Percentiles rank a stretch among this genome's conserved stretches.
These are phyloP conservation scores for Rosa persica DNA, from an alignment of 306 rosid species.

Conservation along the genomic window DNA sequence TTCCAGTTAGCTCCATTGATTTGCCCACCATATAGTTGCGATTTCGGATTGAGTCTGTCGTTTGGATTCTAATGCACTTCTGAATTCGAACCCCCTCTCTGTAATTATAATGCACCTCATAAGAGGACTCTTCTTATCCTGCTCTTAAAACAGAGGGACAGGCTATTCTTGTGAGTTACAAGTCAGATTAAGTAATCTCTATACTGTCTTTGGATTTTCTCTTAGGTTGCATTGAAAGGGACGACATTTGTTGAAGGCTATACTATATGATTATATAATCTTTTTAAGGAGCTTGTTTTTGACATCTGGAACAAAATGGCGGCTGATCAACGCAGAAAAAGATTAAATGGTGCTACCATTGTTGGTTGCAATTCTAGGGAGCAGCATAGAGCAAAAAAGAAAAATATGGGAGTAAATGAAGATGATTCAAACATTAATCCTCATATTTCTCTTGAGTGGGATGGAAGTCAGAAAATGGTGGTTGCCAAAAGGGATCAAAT, in stretches of 20 bases:
- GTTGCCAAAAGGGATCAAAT: slow-evolving; percentile 85
- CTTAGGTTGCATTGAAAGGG: slow-evolving; percentile 33
- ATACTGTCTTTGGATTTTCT: slow-evolving; percentile 1
- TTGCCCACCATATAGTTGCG: not conserved
- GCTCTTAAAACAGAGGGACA: not conserved
- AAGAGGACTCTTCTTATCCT: not conserved
- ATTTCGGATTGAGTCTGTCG: not conserved
- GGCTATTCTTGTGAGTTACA: not conserved
- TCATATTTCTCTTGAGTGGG: slow-evolving; percentile 87
- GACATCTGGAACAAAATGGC: slow-evolving; percentile 53
- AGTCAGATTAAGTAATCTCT: not conserved
- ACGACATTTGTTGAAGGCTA: slow-evolving; percentile 23
- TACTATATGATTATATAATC: slow-evolving; percentile 25
- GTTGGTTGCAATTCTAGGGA: slow-evolving; percentile 59
- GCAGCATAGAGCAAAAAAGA: slow-evolving; percentile 58
- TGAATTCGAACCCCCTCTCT: not conserved
- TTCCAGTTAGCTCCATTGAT: not conserved
- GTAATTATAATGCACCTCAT: not conserved
- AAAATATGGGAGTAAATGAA: slow-evolving; percentile 45
- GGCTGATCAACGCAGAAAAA: slow-evolving; percentile 89
- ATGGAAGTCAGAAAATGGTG: slow-evolving; percentile 63
- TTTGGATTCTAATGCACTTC: not conserved
- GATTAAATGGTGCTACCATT: slow-evolving; percentile 58
- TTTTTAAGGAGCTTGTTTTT: slow-evolving; percentile 10
- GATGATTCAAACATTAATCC: slow-evolving; percentile 54